Evolutionary conservation across 495 filamentous ascomycete species (phyloP).

Genomic region (Sabuloglossum arenarium): DNA sequence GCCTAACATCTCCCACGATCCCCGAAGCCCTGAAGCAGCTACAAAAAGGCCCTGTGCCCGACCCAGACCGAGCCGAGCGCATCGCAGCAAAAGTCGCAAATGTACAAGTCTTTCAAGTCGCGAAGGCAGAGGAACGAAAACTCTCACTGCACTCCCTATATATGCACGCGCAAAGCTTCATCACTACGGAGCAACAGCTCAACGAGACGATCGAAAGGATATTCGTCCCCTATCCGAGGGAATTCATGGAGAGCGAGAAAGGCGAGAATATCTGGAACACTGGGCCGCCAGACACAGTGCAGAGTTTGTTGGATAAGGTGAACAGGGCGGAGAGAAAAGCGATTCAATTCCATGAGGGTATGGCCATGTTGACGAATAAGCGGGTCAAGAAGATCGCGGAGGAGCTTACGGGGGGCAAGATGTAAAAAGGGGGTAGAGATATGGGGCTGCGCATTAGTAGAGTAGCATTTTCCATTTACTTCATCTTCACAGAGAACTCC

Average conservation of each 20-base stretch:
- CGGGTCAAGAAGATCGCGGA: slow-evolving; percentile 8
- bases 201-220: slow-evolving; percentile 5
- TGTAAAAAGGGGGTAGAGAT: background rate
- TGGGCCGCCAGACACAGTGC: slow-evolving; percentile 3
- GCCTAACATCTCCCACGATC: slow-evolving; percentile 33
- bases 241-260: background rate
- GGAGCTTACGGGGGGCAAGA: slow-evolving; percentile 8
- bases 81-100: background rate
- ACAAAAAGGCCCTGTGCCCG: slow-evolving; percentile 13
- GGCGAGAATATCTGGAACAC: slow-evolving; percentile 7
- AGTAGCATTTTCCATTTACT: background rate
- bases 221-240: slow-evolving; percentile 2
- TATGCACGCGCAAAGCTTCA: slow-evolving; percentile 8
- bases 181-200: slow-evolving; percentile 8
- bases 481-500: background rate
- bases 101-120: slow-evolving; percentile 12
- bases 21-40: slow-evolving; percentile 21
- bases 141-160: slow-evolving; percentile 6
- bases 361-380: background rate
- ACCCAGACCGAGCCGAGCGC: slow-evolving; percentile 5
- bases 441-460: background rate
- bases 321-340: background rate
- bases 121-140: slow-evolving; percentile 13
- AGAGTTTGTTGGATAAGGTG: slow-evolving; percentile 4
- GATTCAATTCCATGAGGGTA: background rate